These are phyloP conservation scores for Coniochaeta pulveracea DNA, from an alignment of 2,329 filamentous ascomycete species.

Conservation along the genomic window DNA sequence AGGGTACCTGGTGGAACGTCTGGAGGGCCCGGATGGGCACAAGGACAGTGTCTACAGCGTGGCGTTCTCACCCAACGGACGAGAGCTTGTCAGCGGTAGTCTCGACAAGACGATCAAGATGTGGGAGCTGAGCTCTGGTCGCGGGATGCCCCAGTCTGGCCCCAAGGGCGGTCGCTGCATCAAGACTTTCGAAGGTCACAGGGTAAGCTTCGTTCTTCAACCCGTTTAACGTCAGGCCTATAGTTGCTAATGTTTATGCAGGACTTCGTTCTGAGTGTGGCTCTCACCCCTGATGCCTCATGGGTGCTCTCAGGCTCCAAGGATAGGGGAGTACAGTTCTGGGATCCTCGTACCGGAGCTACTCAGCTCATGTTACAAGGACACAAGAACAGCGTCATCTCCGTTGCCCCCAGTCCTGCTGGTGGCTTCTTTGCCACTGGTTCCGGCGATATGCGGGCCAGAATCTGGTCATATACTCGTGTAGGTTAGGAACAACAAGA, in stretches of 20 bases:
- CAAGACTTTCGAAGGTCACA: constrained; percentile 94
- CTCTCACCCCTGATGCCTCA: constrained; percentile 81
- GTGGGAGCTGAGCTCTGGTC: constrained; percentile 79
- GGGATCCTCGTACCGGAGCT: constrained; percentile 87
- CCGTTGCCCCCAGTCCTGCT: constrained; percentile 83
- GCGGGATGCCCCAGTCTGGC: constrained; percentile 53
- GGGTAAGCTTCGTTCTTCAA: constrained; percentile 40
- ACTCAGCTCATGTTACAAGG: constrained; percentile 98
- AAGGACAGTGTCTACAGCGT: constrained; percentile 96
- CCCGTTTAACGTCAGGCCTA: neutral
- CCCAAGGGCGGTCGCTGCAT: constrained; percentile 86
- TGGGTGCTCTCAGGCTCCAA: constrained; percentile 98
- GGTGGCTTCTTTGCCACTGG: constrained; percentile 89
- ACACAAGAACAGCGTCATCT: constrained; percentile 98
- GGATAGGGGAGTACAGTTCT: constrained; percentile 95
- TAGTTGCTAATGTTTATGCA: constrained; percentile 25
- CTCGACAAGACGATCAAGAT: constrained; percentile 98
- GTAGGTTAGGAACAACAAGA: too few relatives aligned
- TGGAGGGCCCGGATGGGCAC: constrained; percentile 88
- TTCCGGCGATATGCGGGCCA: constrained; percentile 92
- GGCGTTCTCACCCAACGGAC: constrained; percentile 87
- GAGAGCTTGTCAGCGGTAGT: constrained; percentile 87
- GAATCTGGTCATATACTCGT: constrained; percentile 81
- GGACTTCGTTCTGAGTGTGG: constrained; percentile 96
- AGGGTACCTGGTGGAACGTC: constrained; percentile 77